A percentile compares a stretch with the other conserved stretches of the same genome.
Evolutionary conservation across 2,329 filamentous ascomycete genomes (phyloP).

Genomic region (Akanthomyces dipterigenus): DNA sequence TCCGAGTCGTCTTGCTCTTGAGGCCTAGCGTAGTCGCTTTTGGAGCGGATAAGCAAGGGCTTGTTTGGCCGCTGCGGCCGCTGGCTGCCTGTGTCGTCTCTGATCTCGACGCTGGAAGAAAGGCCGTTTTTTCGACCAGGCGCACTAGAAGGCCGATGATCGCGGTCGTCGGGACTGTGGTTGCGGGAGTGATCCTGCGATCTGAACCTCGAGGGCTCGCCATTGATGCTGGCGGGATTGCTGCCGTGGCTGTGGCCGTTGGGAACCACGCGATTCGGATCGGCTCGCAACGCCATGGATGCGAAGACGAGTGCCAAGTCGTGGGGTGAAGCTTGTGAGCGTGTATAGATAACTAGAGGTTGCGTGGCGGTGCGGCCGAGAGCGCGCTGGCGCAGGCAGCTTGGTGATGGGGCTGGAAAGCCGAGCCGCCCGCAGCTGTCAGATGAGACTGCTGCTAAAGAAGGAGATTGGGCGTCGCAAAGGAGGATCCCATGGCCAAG

Average conservation of each 20-base stretch:
- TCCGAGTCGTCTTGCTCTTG: slow-evolving; percentile 34
- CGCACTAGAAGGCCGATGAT: slow-evolving; percentile 39
- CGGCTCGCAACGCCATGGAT: slow-evolving; percentile 2
- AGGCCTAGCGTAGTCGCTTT: slow-evolving; percentile 46
- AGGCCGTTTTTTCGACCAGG: slow-evolving; percentile 35
- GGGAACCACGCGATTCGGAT: slow-evolving; percentile 1
- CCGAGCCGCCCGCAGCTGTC: neutral
- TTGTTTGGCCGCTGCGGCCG: slow-evolving; percentile 36
- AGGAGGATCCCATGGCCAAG: neutral
- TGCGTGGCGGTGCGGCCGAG: neutral
- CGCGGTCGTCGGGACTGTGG: slow-evolving; percentile 13
- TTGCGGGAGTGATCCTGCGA: slow-evolving; percentile 4
- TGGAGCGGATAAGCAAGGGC: slow-evolving; percentile 48
- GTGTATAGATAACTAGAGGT: neutral
- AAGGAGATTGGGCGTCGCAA: neutral
- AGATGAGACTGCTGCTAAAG: neutral
- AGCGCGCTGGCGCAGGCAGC: neutral
- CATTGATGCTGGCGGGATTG: slow-evolving; percentile 5
- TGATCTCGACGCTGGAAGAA: slow-evolving; percentile 17
- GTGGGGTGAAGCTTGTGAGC: neutral
- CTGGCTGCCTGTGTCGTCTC: slow-evolving; percentile 29
- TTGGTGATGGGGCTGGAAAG: neutral
- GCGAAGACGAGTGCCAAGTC: neutral
- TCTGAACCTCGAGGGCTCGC: slow-evolving; percentile 7
- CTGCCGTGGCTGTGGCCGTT: slow-evolving; percentile 7